Conservation (phyloP, 2,329 filamentous ascomycete species). For the Cadophora luteo-olivacea region DNA sequence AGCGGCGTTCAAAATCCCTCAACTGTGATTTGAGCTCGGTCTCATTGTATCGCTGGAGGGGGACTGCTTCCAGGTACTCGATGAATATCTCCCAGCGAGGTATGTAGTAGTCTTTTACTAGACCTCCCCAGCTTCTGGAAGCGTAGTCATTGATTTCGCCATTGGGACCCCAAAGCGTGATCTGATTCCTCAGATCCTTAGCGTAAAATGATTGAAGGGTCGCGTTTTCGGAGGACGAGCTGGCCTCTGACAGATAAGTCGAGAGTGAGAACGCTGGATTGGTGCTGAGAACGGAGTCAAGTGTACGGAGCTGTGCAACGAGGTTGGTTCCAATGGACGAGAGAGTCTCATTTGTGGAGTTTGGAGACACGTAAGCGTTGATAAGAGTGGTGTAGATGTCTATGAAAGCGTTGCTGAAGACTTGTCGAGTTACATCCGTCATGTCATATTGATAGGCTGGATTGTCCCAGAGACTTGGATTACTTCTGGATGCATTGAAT, state of each 20-base stretch:
- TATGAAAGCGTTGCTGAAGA: slow-evolving; percentile 55
- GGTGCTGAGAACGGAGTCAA: slow-evolving; percentile 51
- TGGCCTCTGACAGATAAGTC: slow-evolving; percentile 51
- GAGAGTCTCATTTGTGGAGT: slow-evolving; percentile 35
- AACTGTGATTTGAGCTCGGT: slow-evolving; percentile 29
- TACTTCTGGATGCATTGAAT: slow-evolving; percentile 45
- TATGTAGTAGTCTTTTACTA: slow-evolving; percentile 54
- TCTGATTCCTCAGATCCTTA: slow-evolving; percentile 56
- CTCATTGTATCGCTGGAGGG: slow-evolving; percentile 32
- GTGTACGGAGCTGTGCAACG: slow-evolving; percentile 45
- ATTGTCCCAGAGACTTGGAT: slow-evolving; percentile 49
- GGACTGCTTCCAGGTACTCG: slow-evolving; percentile 45
- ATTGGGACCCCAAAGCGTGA: slow-evolving; percentile 56
- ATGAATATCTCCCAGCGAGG: slow-evolving; percentile 55
- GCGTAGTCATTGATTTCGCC: slow-evolving; percentile 58
- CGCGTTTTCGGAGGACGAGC: slow-evolving; percentile 37
- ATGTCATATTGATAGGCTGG: slow-evolving; percentile 54
- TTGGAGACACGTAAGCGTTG: slow-evolving; percentile 43
- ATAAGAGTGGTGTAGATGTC: slow-evolving; percentile 59
- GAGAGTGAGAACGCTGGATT: slow-evolving; percentile 51
- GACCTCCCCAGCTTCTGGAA: slow-evolving; percentile 55
- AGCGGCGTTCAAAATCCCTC: slow-evolving; percentile 18
- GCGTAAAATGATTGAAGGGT: slow-evolving; percentile 48
- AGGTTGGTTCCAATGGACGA: slow-evolving; percentile 43
- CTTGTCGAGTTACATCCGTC: slow-evolving; percentile 56